Evolutionary conservation across 2,329 filamentous ascomycete genomes (phyloP), one percentile per base, ranked within the genome.

Genomic region (Diaporthe citriasiana): DNA sequence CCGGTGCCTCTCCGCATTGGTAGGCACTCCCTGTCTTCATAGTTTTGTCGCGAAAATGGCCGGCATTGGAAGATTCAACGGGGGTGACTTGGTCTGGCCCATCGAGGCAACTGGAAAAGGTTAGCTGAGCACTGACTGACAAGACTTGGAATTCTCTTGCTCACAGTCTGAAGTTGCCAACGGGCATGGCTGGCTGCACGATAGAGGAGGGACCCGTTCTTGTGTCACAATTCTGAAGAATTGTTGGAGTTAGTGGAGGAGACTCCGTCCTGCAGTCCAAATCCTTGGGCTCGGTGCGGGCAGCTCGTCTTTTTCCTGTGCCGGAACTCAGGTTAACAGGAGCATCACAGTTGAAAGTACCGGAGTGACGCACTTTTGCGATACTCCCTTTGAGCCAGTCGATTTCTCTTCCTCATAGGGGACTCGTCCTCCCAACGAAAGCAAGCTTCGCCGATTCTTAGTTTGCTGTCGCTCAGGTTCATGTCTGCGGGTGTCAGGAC

Each of bases 391-490:
- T 66, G 63, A 4, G 63, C 63, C 30, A 66, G 27, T 12, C 63
- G 63, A 25, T 66, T 66, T 66, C 63, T 66, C 63, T 38, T 66
- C n/a, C n/a, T 66, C 63, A 17, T 66, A 6, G 63, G 63, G 4
- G 42, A 38, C 15, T 66, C 63, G 22, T 66, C 63, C 45, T 66
- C 63, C 63, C 63, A 51, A 27, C 5, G 33, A 27, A 66, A 66
- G 27, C 45, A 51, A 51, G 63, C 63, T 8, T 51, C n/a, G 7
- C 63, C 63, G 9, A 51, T 66, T 51, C 22, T 40, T 25, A 53
- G 33, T 33, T 38, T 17, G n/a, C 22, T 25, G 22, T 66, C 63
- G n/a, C n/a, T 40, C 15, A 5, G 22, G 15, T 51, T 22, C 63
- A 66, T 51, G 33, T 51, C 19, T 65, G 10, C 2, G 22, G 9